These are phyloP conservation scores for Phaeophleospora eucalypticola DNA, from an alignment of 2,329 filamentous ascomycete genomes.

Conservation along the genomic window DNA sequence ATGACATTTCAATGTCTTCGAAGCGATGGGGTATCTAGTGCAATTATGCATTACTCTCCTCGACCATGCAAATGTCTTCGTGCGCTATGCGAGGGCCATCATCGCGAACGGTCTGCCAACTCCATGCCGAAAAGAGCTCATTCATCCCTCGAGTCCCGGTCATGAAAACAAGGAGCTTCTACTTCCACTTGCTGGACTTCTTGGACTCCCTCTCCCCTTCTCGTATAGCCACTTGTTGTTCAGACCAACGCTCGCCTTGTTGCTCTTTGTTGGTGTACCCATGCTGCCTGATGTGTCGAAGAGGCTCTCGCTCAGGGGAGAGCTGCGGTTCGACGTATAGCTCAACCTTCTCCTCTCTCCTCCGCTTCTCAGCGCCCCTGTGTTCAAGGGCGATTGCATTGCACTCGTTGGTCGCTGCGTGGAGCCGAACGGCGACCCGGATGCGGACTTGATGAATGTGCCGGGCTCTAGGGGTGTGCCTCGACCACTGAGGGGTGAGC, in stretches of 20 bases:
- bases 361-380: slow-evolving; percentile 9
- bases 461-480: slow-evolving; percentile 33
- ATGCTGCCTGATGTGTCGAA: slow-evolving; percentile 24
- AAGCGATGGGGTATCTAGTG: too few relatives aligned
- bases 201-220: slow-evolving; percentile 60
- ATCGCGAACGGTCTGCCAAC: too few relatives aligned
- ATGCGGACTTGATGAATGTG: slow-evolving; percentile 6
- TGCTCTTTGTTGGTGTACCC: slow-evolving; percentile 28
- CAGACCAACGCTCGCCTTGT: slow-evolving; percentile 65
- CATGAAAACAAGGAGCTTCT: slow-evolving; percentile 16
- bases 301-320: slow-evolving; percentile 46
- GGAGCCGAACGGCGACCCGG: slow-evolving; percentile 17
- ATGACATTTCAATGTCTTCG: too few relatives aligned
- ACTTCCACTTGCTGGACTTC: slow-evolving; percentile 18
- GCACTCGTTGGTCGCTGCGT: slow-evolving; percentile 4
- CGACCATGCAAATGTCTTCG: too few relatives aligned
- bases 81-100: too few relatives aligned
- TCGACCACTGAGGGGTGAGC: slow-evolving; percentile 56
- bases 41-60: too few relatives aligned
- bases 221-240: slow-evolving; percentile 97
- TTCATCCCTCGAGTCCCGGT: not conserved
- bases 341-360: slow-evolving; percentile 55
- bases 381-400: not conserved
- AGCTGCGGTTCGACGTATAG: slow-evolving; percentile 51
- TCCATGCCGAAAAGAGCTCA: too few relatives aligned